A percentile compares a stretch with the other conserved stretches of the same genome.
Conservation (phyloP, 163 green algal genomes). For the Trebouxia gelatinosa region DNA sequence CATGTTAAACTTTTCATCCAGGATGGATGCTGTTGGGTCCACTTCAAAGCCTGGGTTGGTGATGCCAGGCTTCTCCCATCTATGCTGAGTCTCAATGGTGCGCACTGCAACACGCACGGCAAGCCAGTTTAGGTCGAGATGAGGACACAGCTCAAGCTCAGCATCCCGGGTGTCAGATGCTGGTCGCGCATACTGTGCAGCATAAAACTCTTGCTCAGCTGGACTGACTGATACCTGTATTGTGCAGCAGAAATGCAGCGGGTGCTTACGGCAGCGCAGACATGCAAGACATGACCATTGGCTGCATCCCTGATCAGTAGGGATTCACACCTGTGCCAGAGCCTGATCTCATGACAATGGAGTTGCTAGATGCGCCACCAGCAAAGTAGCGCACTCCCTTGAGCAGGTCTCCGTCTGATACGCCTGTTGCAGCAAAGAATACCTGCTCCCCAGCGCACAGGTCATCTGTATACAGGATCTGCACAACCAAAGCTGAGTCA, state of each 20-base stretch:
- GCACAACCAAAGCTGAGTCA: no score
- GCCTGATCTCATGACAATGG: constrained; percentile 76
- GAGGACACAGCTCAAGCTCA: neutral
- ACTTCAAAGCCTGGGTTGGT: constrained; percentile 34
- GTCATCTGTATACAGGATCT: constrained; percentile 64
- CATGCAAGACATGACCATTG: neutral
- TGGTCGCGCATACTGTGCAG: neutral
- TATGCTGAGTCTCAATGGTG: constrained; percentile 75
- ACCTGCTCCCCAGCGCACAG: constrained; percentile 57
- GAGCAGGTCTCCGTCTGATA: constrained; percentile 81
- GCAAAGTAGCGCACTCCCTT: constrained; percentile 69
- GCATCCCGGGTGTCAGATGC: neutral
- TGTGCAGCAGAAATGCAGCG: neutral
- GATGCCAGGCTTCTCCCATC: constrained; percentile 57
- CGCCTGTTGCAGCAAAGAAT: constrained; percentile 85
- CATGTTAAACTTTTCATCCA: constrained; percentile 26
- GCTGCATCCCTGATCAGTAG: neutral
- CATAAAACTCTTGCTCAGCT: neutral
- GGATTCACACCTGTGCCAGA: constrained; percentile 62
- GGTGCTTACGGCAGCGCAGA: neutral
- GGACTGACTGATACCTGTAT: neutral
- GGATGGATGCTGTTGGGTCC: constrained; percentile 8
- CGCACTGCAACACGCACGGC: constrained; percentile 60
- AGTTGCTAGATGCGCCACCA: constrained; percentile 75
- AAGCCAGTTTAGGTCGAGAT: neutral